Conservation (phyloP, 768 basidiomycete species). For the Cystobasidium tubakii region DNA sequence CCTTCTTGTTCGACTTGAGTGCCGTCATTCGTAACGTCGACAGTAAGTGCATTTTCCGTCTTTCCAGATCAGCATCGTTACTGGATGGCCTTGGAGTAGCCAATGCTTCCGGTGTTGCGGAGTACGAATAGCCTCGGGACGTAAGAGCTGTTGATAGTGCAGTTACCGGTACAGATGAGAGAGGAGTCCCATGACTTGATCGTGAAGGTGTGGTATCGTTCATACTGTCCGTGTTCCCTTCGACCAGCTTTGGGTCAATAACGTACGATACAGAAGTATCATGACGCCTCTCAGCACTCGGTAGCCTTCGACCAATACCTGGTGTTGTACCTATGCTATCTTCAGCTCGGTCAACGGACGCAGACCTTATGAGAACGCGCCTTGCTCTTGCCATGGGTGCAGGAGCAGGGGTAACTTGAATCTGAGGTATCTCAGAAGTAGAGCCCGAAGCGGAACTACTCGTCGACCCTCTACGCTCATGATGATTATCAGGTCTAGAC, state of each 20-base stretch:
- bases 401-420: neutral
- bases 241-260: neutral
- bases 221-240: neutral
- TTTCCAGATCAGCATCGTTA: constrained; percentile 45
- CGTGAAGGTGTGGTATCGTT: neutral
- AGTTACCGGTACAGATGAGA: neutral
- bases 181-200: neutral
- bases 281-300: neutral
- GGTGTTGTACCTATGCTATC: constrained; percentile 15
- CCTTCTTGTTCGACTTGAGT: constrained; percentile 53
- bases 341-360: neutral
- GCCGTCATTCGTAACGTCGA: constrained; percentile 72
- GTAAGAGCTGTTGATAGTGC: constrained; percentile 36
- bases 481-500: neutral
- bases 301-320: constrained; percentile 6
- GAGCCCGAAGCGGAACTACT: constrained; percentile 1
- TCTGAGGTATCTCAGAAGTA: neutral
- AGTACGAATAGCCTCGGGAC: neutral
- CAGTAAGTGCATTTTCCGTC: constrained; percentile 73
- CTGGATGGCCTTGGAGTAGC: constrained; percentile 19
- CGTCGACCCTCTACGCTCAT: neutral
- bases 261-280: neutral
- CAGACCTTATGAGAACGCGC: neutral
- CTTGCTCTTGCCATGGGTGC: neutral
- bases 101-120: neutral